Conservation (phyloP, 257 asterid genomes). For the Echium plantagineum region DNA sequence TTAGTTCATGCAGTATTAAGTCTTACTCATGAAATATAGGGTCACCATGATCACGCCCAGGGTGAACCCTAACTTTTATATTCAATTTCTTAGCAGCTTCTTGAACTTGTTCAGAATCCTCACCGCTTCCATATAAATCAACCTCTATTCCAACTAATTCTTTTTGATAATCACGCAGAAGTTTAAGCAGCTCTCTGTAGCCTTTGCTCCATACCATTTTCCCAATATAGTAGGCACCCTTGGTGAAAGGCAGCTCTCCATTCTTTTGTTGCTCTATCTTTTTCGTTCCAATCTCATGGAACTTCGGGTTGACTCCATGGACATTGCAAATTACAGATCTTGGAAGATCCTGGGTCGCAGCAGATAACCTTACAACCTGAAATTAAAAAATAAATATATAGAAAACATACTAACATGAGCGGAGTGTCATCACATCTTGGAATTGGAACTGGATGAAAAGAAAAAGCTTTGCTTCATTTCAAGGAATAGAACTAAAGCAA, state of each 20-base stretch:
- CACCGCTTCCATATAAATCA: slow-evolving; percentile 90
- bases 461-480: background rate
- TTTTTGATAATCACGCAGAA: slow-evolving; percentile 61
- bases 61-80: slow-evolving; percentile 61
- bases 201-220: slow-evolving; percentile 97
- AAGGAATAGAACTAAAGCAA: background rate
- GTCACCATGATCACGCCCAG: slow-evolving; percentile 94
- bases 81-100: slow-evolving; percentile 60
- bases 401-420: background rate
- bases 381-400: background rate
- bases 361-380: slow-evolving; percentile 9
- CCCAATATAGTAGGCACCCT: background rate
- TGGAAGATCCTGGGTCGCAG: slow-evolving; percentile 12
- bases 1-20: too few relatives aligned
- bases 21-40: slow-evolving; percentile 89
- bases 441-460: background rate
- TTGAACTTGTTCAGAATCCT: slow-evolving; percentile 71
- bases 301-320: slow-evolving; percentile 13
- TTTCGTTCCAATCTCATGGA: slow-evolving; percentile 3
- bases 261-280: background rate
- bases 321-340: slow-evolving; percentile 9
- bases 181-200: slow-evolving; percentile 77
- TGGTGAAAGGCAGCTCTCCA: background rate
- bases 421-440: background rate
- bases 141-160: slow-evolving; percentile 63